Evolutionary conservation across 176 grass and related monocot genomes (phyloP).

Genomic region (Carex cristatella): DNA sequence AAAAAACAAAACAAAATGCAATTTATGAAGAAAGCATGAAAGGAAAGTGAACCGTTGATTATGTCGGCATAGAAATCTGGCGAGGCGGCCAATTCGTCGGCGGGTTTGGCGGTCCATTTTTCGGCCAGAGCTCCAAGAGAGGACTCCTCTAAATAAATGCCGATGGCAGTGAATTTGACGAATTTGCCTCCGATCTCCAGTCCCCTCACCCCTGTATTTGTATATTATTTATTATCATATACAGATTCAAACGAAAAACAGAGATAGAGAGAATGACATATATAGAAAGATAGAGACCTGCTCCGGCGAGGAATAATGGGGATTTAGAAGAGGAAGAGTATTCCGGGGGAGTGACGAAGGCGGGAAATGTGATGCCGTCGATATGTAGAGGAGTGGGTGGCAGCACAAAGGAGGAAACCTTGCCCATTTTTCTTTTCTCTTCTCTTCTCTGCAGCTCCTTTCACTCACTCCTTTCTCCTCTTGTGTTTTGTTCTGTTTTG

Average conservation of each 20-base stretch:
- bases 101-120: conserved; percentile 53
- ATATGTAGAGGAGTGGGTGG: not conserved
- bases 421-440: not conserved
- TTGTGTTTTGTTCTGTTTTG: too few relatives aligned
- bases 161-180: conserved; percentile 88
- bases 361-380: not conserved
- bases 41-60: conserved; percentile 22
- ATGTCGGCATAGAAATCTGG: conserved; percentile 61
- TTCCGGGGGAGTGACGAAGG: not conserved
- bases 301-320: not conserved
- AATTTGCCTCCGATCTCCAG: conserved; percentile 68
- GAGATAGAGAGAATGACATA: too few relatives aligned
- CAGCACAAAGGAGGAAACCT: not conserved
- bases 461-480: not conserved
- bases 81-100: conserved; percentile 49
- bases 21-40: not conserved
- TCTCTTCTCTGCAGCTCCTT: not conserved
- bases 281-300: not conserved
- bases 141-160: conserved; percentile 63
- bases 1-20: not conserved
- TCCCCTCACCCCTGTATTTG: conserved; percentile 46
- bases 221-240: not conserved
- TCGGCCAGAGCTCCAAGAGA: conserved; percentile 39
- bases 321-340: not conserved
- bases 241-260: not conserved